Percentiles rank a stretch among this genome's conserved stretches.
Evolutionary conservation across 305 asterid genomes (phyloP).

Genomic region (Fraxinus baroniana): DNA sequence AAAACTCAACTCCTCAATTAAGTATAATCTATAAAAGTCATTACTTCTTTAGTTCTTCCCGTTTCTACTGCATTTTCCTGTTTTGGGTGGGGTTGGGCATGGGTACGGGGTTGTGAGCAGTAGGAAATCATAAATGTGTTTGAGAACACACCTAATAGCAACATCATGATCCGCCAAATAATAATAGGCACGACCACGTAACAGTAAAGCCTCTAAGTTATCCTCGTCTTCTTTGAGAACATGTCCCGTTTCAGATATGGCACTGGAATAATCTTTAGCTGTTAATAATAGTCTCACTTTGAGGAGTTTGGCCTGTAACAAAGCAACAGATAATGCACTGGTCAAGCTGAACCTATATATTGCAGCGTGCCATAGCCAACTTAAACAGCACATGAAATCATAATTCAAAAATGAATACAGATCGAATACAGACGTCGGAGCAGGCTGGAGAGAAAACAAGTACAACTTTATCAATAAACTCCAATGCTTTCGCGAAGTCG

Average conservation of each 20-base stretch:
- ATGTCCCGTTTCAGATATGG: slow-evolving; percentile 78
- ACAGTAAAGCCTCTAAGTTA: slow-evolving; percentile 76
- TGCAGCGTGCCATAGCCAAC: background rate
- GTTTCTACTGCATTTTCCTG: background rate
- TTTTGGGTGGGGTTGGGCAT: background rate
- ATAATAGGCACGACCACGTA: slow-evolving; percentile 94
- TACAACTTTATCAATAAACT: slow-evolving; percentile 69
- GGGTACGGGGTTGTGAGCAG: background rate
- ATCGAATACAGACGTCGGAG: slow-evolving; percentile 51
- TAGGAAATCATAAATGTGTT: slow-evolving; percentile 8
- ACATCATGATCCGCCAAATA: slow-evolving; percentile 96
- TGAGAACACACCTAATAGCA: slow-evolving; percentile 57
- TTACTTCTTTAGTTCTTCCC: background rate
- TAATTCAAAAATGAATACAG: background rate
- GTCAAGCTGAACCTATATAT: background rate
- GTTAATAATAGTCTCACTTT: slow-evolving; percentile 68
- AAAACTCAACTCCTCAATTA: background rate
- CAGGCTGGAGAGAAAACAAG: slow-evolving; percentile 94
- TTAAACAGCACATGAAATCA: background rate
- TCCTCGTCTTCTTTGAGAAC: slow-evolving; percentile 86
- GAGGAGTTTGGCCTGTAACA: slow-evolving; percentile 75
- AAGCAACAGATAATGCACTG: slow-evolving; percentile 17
- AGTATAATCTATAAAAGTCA: background rate
- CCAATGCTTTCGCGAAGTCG: slow-evolving; percentile 68
- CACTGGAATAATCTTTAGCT: slow-evolving; percentile 70